Conservation (phyloP, 768 basidiomycete genomes). For the Podaxis rugospora region DNA sequence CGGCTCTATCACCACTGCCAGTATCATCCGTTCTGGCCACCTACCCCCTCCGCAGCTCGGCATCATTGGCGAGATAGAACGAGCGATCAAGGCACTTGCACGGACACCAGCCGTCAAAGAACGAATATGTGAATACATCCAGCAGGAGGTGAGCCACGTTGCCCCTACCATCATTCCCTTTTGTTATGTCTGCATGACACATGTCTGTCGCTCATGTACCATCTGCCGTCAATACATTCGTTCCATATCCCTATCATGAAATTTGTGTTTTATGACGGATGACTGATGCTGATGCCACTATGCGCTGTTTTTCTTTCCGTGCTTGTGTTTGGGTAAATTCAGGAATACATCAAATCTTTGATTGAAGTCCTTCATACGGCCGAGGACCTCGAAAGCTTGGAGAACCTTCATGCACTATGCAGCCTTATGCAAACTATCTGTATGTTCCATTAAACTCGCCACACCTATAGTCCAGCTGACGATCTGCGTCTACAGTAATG, state of each 20-base stretch:
- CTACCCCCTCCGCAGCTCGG: slow-evolving; percentile 75
- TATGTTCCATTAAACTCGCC: slow-evolving; percentile 28
- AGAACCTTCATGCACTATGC: slow-evolving; percentile 88
- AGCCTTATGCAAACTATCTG: slow-evolving; percentile 92
- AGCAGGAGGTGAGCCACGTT: slow-evolving; percentile 60
- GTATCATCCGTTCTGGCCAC: slow-evolving; percentile 67
- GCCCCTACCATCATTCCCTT: slow-evolving; percentile 4
- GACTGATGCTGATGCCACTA: slow-evolving; percentile 24
- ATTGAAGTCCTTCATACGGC: slow-evolving; percentile 83
- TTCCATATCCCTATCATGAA: slow-evolving; percentile 3
- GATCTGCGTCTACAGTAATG: slow-evolving; percentile 54
- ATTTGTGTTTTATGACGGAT: slow-evolving; percentile 4
- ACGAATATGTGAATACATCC: slow-evolving; percentile 85
- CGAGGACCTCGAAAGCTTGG: slow-evolving; percentile 89
- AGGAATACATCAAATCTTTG: slow-evolving; percentile 88
- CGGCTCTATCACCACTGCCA: slow-evolving; percentile 52
- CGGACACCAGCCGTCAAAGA: slow-evolving; percentile 75
- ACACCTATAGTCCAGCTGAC: neutral
- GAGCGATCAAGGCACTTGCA: slow-evolving; percentile 68
- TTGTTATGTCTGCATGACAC: slow-evolving; percentile 8
- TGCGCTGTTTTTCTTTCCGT: slow-evolving; percentile 16
- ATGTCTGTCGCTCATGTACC: slow-evolving; percentile 9
- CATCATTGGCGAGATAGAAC: slow-evolving; percentile 75
- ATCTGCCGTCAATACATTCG: slow-evolving; percentile 11
- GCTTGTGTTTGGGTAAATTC: slow-evolving; percentile 10